phyloP scores from a whole-genome alignment of 148 eudicot species.

The Chenopodium formosanum region DNA sequence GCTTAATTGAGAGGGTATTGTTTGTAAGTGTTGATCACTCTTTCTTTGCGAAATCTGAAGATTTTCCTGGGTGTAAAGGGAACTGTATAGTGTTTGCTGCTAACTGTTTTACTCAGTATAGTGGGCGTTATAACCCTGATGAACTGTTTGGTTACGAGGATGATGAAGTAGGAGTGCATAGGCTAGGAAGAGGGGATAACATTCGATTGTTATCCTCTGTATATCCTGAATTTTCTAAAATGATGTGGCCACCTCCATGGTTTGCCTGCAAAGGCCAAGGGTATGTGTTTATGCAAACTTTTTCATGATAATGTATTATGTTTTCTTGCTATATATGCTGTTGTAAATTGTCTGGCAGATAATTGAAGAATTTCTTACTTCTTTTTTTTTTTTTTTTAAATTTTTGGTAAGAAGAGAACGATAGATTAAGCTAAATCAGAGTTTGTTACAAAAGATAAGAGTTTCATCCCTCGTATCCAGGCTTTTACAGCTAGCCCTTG shows the following conservation, averaged over 20 bases:
- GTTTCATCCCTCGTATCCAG: too few relatives aligned
- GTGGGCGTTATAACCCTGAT: slow-evolving; percentile 21
- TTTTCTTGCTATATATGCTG: not conserved
- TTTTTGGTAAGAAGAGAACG: too few relatives aligned
- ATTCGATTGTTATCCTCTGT: not conserved
- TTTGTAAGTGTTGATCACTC: slow-evolving; percentile 21
- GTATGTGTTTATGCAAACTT: not conserved
- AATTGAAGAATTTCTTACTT: not conserved
- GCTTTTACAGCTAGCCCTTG: too few relatives aligned
- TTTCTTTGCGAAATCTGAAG: slow-evolving; percentile 16
- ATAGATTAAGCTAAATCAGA: too few relatives aligned
- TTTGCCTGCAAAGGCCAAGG: not conserved
- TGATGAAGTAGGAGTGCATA: slow-evolving; percentile 18
- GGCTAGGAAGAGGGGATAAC: slow-evolving; percentile 26
- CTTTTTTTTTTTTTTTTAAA: too few relatives aligned
- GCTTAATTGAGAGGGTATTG: not conserved
- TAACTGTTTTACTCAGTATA: slow-evolving; percentile 26
- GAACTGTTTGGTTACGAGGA: slow-evolving; percentile 7
- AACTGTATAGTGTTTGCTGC: slow-evolving; percentile 21
- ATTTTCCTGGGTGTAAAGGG: slow-evolving; percentile 19
- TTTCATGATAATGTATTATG: not conserved
- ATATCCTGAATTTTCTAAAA: slow-evolving; percentile 17
- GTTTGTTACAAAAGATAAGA: too few relatives aligned
- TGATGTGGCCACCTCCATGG: slow-evolving; percentile 26
- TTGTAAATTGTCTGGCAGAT: not conserved